phyloP scores from a whole-genome alignment of 2,329 filamentous ascomycete genomes.

The Ceratocystis eucalypticola region DNA sequence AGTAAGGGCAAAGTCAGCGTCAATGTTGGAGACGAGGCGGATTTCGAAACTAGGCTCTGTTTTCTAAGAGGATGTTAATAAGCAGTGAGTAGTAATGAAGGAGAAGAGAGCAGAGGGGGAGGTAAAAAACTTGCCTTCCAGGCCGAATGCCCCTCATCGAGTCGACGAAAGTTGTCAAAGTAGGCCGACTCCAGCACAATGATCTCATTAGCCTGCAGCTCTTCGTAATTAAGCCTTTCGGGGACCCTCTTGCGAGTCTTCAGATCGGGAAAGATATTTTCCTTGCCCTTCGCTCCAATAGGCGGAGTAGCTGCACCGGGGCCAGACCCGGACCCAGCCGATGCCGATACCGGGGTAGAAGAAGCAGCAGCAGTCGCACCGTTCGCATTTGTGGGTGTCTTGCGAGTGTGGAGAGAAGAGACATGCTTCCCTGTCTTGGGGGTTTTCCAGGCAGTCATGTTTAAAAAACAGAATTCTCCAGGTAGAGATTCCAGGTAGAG shows the following conservation, averaged over 20 bases:
- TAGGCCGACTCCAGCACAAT: slow-evolving; percentile 79
- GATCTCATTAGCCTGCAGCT: slow-evolving; percentile 78
- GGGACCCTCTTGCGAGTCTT: slow-evolving; percentile 31
- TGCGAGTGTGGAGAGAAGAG: background rate
- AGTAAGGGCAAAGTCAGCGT: slow-evolving; percentile 56
- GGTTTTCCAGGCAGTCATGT: slow-evolving; percentile 41
- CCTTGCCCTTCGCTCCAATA: background rate
- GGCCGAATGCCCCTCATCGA: slow-evolving; percentile 55
- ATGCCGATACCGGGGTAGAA: background rate
- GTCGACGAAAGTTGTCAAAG: slow-evolving; percentile 69
- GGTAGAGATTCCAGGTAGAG: background rate
- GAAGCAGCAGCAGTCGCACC: no score
- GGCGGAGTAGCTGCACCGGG: background rate
- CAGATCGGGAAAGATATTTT: slow-evolving; percentile 35
- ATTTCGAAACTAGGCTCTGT: slow-evolving; percentile 74
- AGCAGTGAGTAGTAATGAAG: slow-evolving; percentile 17
- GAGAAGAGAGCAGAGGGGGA: slow-evolving; percentile 12
- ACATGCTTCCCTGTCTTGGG: slow-evolving; percentile 27
- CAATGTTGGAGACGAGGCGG: slow-evolving; percentile 57
- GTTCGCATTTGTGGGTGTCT: background rate
- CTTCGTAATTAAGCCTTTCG: slow-evolving; percentile 54
- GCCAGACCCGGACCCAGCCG: background rate
- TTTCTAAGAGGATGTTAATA: slow-evolving; percentile 38
- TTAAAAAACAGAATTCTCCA: background rate
- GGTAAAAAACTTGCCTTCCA: slow-evolving; percentile 55